Base-by-base conservation (phyloP, 2,329 filamentous ascomycete species). In the Fusarium zealandicum region DNA sequence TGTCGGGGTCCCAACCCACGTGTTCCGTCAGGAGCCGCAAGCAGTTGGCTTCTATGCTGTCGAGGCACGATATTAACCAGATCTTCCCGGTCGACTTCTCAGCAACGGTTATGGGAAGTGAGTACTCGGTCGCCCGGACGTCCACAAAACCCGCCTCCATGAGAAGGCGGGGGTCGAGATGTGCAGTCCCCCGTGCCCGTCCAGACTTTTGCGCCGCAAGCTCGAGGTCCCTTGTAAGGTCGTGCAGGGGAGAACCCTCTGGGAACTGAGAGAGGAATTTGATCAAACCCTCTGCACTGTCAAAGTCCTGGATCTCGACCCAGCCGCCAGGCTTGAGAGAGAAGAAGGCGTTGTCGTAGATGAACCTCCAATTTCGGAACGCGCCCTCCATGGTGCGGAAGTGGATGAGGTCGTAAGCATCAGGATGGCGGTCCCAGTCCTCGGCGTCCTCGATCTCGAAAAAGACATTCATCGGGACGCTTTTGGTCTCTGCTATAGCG, bases 381-480 rank as follows among this genome's bases (percentile, higher is more conserved):
- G 82, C 77, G 9, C 82, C 83, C 14, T 80, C 73, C 76, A 86
- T 78, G 56, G 80, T 75, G 5, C 83, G 79, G 49, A 85, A 71
- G 63, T 86, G 83, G 22, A 86, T 76, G 11, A 86, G 70, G 64
- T 86, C 83, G 57, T 83, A 81, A 11, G 76, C 70, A 63, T 84
- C 72, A 4, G 76, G 68, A 4, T 78, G 76, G 12, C 81, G 78
- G 52, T 83, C 80, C 83, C 83, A 86, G 35, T 84, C 82, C 67
- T 85, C 82, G 38, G 82, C 83, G 61, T 85, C 81, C 60, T 85
- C 82, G 5, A 85, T 76, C 69, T 85, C 82, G 71, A 84, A 85
- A 62, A 81, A 83, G 32, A 84, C 78, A 56, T 86, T 86, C 64
- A 80, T 79, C 5, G 83, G 83, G 6, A 82, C 80, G 28, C 79